Conservation (phyloP, 2,329 filamentous ascomycete genomes). For the Diaporthe humulicola region DNA sequence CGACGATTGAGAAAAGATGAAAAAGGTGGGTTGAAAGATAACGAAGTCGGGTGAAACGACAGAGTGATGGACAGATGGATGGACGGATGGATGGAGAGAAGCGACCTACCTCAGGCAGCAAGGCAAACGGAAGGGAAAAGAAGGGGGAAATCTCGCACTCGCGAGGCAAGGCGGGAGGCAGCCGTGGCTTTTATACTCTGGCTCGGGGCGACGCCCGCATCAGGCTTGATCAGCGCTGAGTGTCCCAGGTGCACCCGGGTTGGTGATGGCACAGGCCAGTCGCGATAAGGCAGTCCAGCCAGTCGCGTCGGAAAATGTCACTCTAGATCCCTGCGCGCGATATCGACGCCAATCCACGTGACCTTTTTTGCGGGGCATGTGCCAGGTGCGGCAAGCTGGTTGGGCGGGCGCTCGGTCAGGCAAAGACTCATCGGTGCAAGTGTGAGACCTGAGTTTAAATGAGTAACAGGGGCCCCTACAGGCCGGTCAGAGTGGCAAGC, state of each 20-base stretch:
- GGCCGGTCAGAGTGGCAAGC: conserved; percentile 19
- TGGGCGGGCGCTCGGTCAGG: conserved; percentile 28
- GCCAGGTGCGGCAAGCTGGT: not conserved
- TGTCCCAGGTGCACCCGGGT: conserved; percentile 37
- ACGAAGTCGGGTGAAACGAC: not conserved
- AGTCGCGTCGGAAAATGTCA: conserved; percentile 33
- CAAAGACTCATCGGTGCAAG: conserved; percentile 39
- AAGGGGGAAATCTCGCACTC: not conserved
- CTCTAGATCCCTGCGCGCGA: conserved; percentile 27
- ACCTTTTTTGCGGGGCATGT: conserved; percentile 1
- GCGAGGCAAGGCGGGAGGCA: conserved; percentile 27
- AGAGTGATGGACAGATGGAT: not conserved
- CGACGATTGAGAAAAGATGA: not conserved
- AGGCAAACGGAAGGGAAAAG: conserved; percentile 26
- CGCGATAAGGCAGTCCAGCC: conserved; percentile 37
- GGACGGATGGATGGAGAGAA: not conserved
- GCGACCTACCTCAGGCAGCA: conserved; percentile 40
- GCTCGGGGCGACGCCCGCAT: conserved; percentile 14
- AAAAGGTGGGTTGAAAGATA: not conserved
- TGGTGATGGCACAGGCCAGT: conserved; percentile 34
- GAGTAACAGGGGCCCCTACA: conserved; percentile 33
- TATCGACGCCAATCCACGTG: conserved; percentile 34
- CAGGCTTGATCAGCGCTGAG: conserved; percentile 37
- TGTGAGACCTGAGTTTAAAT: conserved; percentile 32
- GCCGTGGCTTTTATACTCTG: conserved; percentile 33